These are phyloP conservation scores for Aspergillus latus DNA, from an alignment of 2,329 filamentous ascomycete species.

Conservation along the genomic window DNA sequence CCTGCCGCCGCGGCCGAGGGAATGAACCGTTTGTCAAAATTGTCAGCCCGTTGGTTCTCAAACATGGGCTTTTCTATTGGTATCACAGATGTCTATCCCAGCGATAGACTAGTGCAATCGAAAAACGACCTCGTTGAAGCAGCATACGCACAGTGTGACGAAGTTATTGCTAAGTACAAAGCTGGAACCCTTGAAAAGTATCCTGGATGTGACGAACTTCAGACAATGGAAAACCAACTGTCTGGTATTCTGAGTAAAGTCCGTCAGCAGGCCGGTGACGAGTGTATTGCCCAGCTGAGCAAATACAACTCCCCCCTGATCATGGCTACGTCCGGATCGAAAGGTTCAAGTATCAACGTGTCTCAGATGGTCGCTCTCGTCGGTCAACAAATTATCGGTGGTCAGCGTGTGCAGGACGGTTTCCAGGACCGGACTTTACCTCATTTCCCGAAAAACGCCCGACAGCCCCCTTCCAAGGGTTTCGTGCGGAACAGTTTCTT, in stretches of 20 bases:
- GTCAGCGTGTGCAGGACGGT: conserved; percentile 87
- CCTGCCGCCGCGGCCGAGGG: conserved; percentile 82
- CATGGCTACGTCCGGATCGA: conserved; percentile 97
- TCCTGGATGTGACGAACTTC: conserved; percentile 84
- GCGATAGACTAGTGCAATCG: conserved; percentile 64
- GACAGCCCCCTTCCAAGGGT: conserved; percentile 90
- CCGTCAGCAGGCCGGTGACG: conserved; percentile 83
- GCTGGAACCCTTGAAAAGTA: conserved; percentile 79
- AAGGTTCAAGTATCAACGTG: conserved; percentile 96
- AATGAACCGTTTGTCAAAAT: conserved; percentile 90
- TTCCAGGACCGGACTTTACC: conserved; percentile 95
- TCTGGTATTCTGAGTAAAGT: conserved; percentile 91
- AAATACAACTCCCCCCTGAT: conserved; percentile 88
- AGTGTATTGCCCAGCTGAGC: conserved; percentile 87
- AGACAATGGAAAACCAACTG: conserved; percentile 86
- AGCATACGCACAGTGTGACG: conserved; percentile 78
- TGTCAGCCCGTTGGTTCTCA: conserved; percentile 83
- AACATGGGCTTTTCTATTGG: conserved; percentile 96
- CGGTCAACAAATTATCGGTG: conserved; percentile 96
- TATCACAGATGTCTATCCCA: conserved; percentile 90
- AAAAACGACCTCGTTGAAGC: conserved; percentile 74
- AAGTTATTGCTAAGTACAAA: conserved; percentile 79
- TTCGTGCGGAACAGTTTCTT: conserved; percentile 99
- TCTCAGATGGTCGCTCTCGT: conserved; percentile 98
- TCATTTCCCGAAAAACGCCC: conserved; percentile 91